phyloP scores from a whole-genome alignment of 352 stramenopile genomes.

The Aphanomyces euteiches region DNA sequence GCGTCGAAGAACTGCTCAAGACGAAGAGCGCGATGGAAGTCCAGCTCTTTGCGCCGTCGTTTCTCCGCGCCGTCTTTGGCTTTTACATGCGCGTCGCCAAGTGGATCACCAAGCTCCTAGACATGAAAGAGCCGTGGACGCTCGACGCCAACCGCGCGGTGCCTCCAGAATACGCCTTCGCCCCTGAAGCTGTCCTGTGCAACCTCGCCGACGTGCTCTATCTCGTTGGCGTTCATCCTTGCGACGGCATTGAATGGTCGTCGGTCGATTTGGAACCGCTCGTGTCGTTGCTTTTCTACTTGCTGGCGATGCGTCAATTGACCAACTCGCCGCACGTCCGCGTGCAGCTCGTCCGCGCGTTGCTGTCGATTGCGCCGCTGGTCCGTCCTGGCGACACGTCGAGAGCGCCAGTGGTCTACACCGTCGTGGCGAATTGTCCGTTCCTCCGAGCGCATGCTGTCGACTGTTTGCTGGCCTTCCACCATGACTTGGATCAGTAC shows the following conservation, averaged over 20 bases:
- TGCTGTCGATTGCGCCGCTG: slow-evolving; percentile 61
- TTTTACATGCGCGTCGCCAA: slow-evolving; percentile 2
- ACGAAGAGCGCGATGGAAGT: slow-evolving; percentile 26
- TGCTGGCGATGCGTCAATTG: slow-evolving; percentile 47
- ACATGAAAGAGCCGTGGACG: not conserved
- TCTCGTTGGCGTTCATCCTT: slow-evolving; percentile 14
- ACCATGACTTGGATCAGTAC: slow-evolving; percentile 73
- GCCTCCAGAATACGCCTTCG: slow-evolving; percentile 2
- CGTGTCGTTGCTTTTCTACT: slow-evolving; percentile 56
- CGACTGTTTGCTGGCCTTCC: slow-evolving; percentile 53
- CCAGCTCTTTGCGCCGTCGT: slow-evolving; percentile 18
- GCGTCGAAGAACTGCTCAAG: slow-evolving; percentile 25
- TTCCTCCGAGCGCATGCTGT: slow-evolving; percentile 45
- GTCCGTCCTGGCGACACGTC: slow-evolving; percentile 38
- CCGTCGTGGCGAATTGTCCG: slow-evolving; percentile 43
- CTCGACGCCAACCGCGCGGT: not conserved
- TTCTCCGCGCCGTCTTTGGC: slow-evolving; percentile 7
- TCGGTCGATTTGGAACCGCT: slow-evolving; percentile 47
- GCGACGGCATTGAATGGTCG: slow-evolving; percentile 21
- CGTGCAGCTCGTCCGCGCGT: slow-evolving; percentile 53
- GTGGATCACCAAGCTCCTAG: slow-evolving; percentile 10
- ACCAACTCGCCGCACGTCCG: slow-evolving; percentile 71
- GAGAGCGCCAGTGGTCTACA: slow-evolving; percentile 32
- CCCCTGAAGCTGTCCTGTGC: slow-evolving; percentile 12
- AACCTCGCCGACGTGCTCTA: slow-evolving; percentile 24